Evolutionary conservation across 352 stramenopile species (phyloP).

Genomic region (Plasmopara halstedii): DNA sequence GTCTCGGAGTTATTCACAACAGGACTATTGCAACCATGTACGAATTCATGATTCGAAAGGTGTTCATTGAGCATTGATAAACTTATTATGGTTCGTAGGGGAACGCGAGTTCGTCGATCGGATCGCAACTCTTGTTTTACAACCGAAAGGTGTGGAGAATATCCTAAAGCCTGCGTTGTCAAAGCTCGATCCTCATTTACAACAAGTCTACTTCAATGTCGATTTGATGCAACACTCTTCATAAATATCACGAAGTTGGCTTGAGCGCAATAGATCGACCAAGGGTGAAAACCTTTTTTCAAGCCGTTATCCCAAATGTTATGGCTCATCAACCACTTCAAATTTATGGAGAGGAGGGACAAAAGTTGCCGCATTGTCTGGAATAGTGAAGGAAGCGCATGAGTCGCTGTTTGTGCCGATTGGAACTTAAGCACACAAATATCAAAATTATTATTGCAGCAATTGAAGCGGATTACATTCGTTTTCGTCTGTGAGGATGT

Average conservation of each 20-base stretch:
- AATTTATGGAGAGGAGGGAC: conserved; percentile 2
- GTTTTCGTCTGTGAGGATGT: not conserved
- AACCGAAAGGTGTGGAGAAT: conserved; percentile 10
- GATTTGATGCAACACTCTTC: not conserved
- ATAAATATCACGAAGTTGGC: not conserved
- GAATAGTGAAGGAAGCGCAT: conserved; percentile 12
- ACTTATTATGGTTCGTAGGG: conserved; percentile 8
- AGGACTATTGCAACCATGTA: conserved; percentile 34
- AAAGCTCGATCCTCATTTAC: conserved; percentile 28
- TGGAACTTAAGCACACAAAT: not conserved
- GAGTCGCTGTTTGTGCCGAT: conserved; percentile 1
- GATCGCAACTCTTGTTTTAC: conserved; percentile 25
- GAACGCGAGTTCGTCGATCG: conserved; percentile 28
- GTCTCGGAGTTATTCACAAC: conserved; percentile 21
- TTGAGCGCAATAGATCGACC: too few relatives aligned
- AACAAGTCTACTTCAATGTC: conserved; percentile 23
- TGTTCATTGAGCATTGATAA: not conserved
- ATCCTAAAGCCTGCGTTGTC: conserved; percentile 12
- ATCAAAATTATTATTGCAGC: conserved; percentile 7
- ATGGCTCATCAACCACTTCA: too few relatives aligned
- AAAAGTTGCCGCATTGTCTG: conserved; percentile 3
- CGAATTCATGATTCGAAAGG: too few relatives aligned
- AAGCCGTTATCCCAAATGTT: too few relatives aligned
- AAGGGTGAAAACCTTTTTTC: too few relatives aligned
- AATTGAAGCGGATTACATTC: conserved; percentile 8